A percentile compares a stretch with the other conserved stretches of the same genome.
These are phyloP conservation scores for Talaromyces adpressus DNA, from an alignment of 495 filamentous ascomycete species.

Conservation along the genomic window DNA sequence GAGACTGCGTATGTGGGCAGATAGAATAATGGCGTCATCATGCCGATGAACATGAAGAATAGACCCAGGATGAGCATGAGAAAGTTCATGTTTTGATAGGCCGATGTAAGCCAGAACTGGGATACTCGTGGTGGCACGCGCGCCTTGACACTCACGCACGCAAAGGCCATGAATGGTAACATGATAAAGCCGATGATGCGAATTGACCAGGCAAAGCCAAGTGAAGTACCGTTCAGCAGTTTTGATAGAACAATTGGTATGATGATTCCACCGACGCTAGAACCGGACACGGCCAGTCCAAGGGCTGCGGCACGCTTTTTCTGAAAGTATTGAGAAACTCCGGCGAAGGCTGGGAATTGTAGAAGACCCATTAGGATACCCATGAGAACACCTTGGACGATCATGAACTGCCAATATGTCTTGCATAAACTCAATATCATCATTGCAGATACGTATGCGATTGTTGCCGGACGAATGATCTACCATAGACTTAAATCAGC, in stretches of 20 bases:
- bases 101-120: constrained; percentile 29
- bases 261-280: constrained; percentile 18
- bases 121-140: constrained; percentile 34
- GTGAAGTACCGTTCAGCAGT: constrained; percentile 24
- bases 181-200: constrained; percentile 48
- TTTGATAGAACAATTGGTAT: constrained; percentile 33
- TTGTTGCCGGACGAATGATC: constrained; percentile 30
- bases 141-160: constrained; percentile 27
- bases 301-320: constrained; percentile 51
- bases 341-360: constrained; percentile 15
- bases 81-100: constrained; percentile 23
- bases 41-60: constrained; percentile 60
- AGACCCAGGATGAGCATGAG: constrained; percentile 19
- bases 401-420: constrained; percentile 20
- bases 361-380: constrained; percentile 13
- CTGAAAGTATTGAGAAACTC: constrained; percentile 20
- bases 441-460: constrained; percentile 30
- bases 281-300: constrained; percentile 13
- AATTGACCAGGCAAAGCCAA: constrained; percentile 52
- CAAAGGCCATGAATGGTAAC: constrained; percentile 32
- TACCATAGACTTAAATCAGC: constrained; percentile 7
- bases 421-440: constrained; percentile 31
- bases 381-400: constrained; percentile 16
- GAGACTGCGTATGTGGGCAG: constrained; percentile 48
- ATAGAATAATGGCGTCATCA: constrained; percentile 63